These are phyloP conservation scores for Suillus variegatus DNA, from an alignment of 768 basidiomycete genomes.

Conservation along the genomic window DNA sequence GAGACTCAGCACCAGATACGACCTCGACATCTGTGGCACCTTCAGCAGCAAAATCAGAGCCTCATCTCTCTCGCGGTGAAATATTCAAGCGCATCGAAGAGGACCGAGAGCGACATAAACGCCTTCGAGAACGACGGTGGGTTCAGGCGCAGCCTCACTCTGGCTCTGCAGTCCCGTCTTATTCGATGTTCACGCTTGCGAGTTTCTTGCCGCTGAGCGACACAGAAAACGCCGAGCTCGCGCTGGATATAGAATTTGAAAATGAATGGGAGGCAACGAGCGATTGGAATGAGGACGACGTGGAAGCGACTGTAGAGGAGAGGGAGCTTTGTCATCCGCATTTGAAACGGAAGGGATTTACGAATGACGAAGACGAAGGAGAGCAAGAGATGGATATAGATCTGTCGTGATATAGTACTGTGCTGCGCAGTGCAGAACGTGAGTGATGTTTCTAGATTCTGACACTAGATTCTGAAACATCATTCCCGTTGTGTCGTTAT, in stretches of 20 bases:
- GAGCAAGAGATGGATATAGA: slow-evolving; percentile 39
- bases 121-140: slow-evolving; percentile 89
- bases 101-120: slow-evolving; percentile 90
- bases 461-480: not conserved
- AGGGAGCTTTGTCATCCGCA: slow-evolving; percentile 66
- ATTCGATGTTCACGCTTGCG: slow-evolving; percentile 19
- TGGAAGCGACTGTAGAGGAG: slow-evolving; percentile 73
- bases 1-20: slow-evolving; percentile 33
- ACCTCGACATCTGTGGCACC: slow-evolving; percentile 19
- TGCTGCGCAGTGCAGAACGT: not conserved
- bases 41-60: slow-evolving; percentile 24
- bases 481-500: not conserved
- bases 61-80: slow-evolving; percentile 58
- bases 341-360: slow-evolving; percentile 15
- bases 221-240: slow-evolving; percentile 50
- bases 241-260: slow-evolving; percentile 83
- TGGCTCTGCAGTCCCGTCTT: slow-evolving; percentile 6
- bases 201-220: slow-evolving; percentile 36
- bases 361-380: slow-evolving; percentile 40
- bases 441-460: not conserved
- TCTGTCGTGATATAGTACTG: slow-evolving; percentile 23
- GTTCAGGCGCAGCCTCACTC: slow-evolving; percentile 71
- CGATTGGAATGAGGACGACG: slow-evolving; percentile 90
- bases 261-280: slow-evolving; percentile 90
- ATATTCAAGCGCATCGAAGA: slow-evolving; percentile 88